Evolutionary conservation across 371 early-diverging fungal species (phyloP), one percentile per base, ranked within the genome.

Genomic region (Mucor velutinosus): DNA sequence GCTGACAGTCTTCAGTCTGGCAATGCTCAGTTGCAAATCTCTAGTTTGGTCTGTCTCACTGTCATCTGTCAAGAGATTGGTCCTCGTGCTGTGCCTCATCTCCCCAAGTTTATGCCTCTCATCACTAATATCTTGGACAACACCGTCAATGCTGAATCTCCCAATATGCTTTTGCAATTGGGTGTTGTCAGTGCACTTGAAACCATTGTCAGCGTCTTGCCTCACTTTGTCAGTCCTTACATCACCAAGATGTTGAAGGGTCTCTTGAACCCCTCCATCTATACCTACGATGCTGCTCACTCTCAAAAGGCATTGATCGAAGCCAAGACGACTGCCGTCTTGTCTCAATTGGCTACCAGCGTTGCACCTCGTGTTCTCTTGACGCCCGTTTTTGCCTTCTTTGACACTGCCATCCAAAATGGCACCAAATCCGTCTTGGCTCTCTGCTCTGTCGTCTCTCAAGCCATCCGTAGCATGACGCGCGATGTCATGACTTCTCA

Each of bases 151-250:
- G 79, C 69, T 12, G 79, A 77, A 23, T 67, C 60, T 5, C 77
- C 80, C 8, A 78, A 77, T 21, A 57, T 49, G 10, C 64, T 79
- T 41, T 70, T 92, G 15, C 85, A 89, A 57, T 67, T 92, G 47
- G 86, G 88, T 39, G 90, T 88, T 14, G 75, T 96, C 59, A 81
- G 84, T n/a, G 83, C 90, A 14, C 70, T 96, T 51, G 93, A 89
- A 65, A 84, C 88, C 0, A 82, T 94, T 45, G 83, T 94, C 58
- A 81, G 81, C 62, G 86, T 86, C 49, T 72, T 95, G 73, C 90
- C 95, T 25, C 90, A 92, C 67, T 97, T 97, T 75, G 73, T 95
- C 69, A 90, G 92, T 68, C 93, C 96, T 5, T 95, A 92, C 64
- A 71, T 94, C 29, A 73, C 81, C 55, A 81, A 87, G 65, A 77